Percentiles rank a stretch among this genome's conserved stretches.
Evolutionary conservation across 1,284 basidiomycete genomes (phyloP).

Genomic region (Mycena citricolor): DNA sequence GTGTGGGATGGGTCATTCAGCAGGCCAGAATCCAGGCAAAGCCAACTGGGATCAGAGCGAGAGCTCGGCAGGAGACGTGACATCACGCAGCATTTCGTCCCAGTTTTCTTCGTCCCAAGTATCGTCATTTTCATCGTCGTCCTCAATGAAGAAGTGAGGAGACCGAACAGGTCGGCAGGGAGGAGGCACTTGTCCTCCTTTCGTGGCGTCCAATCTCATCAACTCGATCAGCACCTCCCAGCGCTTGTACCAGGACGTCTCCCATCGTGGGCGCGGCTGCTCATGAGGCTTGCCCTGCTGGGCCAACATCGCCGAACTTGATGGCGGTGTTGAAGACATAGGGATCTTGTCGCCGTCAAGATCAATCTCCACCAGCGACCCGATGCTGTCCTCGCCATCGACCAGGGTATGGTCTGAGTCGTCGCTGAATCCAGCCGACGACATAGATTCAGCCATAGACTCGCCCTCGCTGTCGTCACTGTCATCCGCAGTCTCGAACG

Average conservation of each 20-base stretch:
- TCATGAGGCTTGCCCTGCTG: constrained; percentile 10
- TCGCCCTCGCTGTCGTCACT: constrained; percentile 33
- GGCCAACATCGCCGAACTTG: constrained; percentile 1
- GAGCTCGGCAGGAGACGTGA: too few species aligned
- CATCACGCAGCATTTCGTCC: too few species aligned
- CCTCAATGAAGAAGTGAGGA: constrained; percentile 20
- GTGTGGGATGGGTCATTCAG: too few species aligned
- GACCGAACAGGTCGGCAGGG: neutral
- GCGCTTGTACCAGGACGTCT: constrained; percentile 36
- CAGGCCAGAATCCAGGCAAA: too few species aligned
- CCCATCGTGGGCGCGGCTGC: constrained; percentile 27
- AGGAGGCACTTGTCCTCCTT: neutral
- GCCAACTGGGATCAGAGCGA: too few species aligned
- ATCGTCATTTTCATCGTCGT: constrained; percentile 15
- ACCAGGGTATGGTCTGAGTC: constrained; percentile 49
- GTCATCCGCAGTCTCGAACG: constrained; percentile 10
- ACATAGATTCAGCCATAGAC: constrained; percentile 33
- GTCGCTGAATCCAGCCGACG: constrained; percentile 34
- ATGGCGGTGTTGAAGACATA: neutral
- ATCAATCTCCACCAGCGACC: constrained; percentile 17
- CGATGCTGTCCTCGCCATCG: constrained; percentile 35
- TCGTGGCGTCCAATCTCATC: constrained; percentile 23
- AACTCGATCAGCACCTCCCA: constrained; percentile 38
- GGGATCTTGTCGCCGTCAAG: neutral
- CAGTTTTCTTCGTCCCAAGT: constrained; percentile 19